Evolutionary conservation across 169 alveolate genomes (phyloP).

Genomic region (Eimeria acervulina): DNA sequence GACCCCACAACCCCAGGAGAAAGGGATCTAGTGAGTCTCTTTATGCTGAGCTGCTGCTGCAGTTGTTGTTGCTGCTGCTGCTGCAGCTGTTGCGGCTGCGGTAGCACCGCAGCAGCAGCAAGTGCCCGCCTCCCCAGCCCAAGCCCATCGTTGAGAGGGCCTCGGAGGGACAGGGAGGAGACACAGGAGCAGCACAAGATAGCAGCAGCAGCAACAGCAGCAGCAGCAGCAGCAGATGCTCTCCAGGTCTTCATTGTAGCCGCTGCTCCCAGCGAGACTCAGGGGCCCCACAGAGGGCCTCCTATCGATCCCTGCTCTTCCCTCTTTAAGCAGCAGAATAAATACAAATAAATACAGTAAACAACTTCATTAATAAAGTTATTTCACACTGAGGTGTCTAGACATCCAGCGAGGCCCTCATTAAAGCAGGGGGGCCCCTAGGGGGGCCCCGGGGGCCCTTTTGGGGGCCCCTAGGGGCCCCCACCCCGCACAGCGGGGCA

Average conservation of each 20-base stretch:
- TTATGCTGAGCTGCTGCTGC: conserved; percentile 8
- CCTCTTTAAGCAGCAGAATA: neutral
- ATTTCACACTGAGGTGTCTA: neutral
- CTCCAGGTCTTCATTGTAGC: neutral
- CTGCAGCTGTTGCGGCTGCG: conserved; percentile 33
- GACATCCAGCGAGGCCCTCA: neutral
- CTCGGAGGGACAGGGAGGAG: neutral
- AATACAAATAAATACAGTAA: neutral
- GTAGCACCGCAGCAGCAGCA: neutral
- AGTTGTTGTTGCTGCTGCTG: no score
- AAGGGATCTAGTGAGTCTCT: neutral
- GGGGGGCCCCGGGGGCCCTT: neutral
- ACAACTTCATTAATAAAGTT: neutral
- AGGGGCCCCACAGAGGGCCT: conserved; percentile 50
- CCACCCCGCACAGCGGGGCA: no score
- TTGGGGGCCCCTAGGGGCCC: neutral
- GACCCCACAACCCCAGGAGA: neutral
- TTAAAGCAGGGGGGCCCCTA: no score
- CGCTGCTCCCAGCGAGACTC: neutral
- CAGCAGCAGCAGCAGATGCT: neutral
- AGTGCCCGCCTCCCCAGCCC: neutral
- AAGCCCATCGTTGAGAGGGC: neutral
- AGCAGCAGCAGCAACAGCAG: conserved; percentile 17
- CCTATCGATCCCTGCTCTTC: neutral
- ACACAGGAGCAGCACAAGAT: neutral